Conservation (phyloP, 1,139 yeast genomes). For the Candida frijolesensis region DNA sequence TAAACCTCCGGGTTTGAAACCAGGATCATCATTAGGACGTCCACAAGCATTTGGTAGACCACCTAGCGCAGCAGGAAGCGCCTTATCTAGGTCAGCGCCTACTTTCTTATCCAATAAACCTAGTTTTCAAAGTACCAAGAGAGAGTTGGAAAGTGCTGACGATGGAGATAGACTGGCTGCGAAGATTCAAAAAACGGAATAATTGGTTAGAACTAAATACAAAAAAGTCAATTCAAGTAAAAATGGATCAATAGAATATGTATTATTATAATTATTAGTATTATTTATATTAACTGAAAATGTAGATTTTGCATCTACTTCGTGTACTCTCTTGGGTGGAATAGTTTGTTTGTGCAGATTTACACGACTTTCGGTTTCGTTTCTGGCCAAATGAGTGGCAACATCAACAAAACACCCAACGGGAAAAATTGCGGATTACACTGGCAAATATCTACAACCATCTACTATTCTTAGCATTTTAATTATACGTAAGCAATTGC, state of each 20-base stretch:
- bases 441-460: background rate
- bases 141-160: slow-evolving; percentile 16
- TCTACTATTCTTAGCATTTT: background rate
- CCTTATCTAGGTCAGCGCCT: slow-evolving; percentile 31
- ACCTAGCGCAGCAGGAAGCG: slow-evolving; percentile 15
- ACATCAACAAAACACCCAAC: background rate
- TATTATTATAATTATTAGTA: slow-evolving; percentile 1
- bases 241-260: background rate
- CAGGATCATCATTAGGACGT: slow-evolving; percentile 17
- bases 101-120: slow-evolving; percentile 37
- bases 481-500: background rate
- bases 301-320: background rate
- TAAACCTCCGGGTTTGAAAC: slow-evolving; percentile 22
- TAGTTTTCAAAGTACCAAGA: slow-evolving; percentile 15
- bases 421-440: no score
- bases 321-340: background rate
- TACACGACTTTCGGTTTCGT: background rate
- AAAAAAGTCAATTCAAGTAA: background rate
- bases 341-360: background rate
- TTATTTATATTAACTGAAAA: background rate
- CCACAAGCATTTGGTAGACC: slow-evolving; percentile 28
- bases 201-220: background rate
- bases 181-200: slow-evolving; percentile 4
- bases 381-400: slow-evolving; percentile 2
- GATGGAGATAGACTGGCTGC: slow-evolving; percentile 7